A percentile compares a stretch with the other conserved stretches of the same genome.
These are phyloP conservation scores for Fusarium aywerte DNA, from an alignment of 2,329 filamentous ascomycete species.

Conservation along the genomic window DNA sequence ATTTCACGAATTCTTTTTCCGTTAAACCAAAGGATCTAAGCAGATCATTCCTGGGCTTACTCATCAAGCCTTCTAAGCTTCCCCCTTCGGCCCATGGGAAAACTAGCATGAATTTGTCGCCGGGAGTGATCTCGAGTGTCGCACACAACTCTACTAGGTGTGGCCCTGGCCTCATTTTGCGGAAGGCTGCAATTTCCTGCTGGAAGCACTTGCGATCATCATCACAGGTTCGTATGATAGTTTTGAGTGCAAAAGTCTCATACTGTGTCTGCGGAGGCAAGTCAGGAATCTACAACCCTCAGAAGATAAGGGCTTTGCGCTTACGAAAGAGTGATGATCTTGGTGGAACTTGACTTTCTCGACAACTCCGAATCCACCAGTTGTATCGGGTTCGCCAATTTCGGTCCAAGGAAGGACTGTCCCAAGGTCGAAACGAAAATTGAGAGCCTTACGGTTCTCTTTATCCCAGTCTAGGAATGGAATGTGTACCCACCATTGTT, in stretches of 20 bases:
- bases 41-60: background rate
- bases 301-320: background rate
- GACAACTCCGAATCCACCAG: background rate
- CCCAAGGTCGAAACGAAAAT: background rate
- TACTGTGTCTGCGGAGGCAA: background rate
- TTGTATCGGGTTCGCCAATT: accelerated
- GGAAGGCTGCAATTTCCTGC: background rate
- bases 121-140: background rate
- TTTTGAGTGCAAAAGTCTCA: background rate
- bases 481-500: background rate
- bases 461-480: background rate
- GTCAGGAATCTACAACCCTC: background rate
- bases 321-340: conserved; percentile 4
- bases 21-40: accelerated
- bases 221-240: background rate
- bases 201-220: background rate
- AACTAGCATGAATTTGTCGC: background rate
- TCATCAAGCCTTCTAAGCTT: background rate
- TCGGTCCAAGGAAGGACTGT: conserved; percentile 1
- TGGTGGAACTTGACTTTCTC: background rate
- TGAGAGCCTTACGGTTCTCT: background rate
- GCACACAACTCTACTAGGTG: background rate
- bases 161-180: background rate
- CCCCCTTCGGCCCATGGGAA: conserved; percentile 11
- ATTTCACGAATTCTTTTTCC: background rate